Conservation (phyloP, 2,329 filamentous ascomycete genomes). For the Aciculosporium take region DNA sequence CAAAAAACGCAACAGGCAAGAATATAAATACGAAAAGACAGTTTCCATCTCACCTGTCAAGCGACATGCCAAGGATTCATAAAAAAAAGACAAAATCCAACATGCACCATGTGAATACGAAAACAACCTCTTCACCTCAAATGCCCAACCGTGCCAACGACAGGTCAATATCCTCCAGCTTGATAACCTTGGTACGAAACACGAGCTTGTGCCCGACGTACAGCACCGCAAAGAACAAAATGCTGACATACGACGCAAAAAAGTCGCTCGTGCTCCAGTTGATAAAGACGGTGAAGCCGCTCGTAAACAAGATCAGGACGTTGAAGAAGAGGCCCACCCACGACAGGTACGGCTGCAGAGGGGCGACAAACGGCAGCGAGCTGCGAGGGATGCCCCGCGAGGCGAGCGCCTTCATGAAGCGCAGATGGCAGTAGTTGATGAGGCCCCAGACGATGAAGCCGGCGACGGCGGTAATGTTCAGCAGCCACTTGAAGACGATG, state of each 20-base stretch:
- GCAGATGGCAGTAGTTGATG: slow-evolving; percentile 49
- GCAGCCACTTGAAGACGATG: slow-evolving; percentile 56
- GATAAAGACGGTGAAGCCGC: slow-evolving; percentile 56
- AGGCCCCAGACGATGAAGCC: slow-evolving; percentile 59
- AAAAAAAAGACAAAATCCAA: background rate
- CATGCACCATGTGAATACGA: background rate
- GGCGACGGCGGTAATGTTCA: slow-evolving; percentile 55
- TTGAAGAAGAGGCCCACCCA: slow-evolving; percentile 54
- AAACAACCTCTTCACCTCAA: background rate
- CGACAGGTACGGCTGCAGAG: slow-evolving; percentile 48
- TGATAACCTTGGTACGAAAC: slow-evolving; percentile 24
- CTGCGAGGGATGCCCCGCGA: slow-evolving; percentile 42
- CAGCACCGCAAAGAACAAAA: slow-evolving; percentile 47
- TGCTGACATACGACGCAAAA: slow-evolving; percentile 49
- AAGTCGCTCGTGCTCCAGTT: slow-evolving; percentile 46
- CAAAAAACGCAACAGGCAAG: too few species aligned
- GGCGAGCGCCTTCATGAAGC: slow-evolving; percentile 47
- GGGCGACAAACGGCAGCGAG: slow-evolving; percentile 45
- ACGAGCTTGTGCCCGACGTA: slow-evolving; percentile 46
- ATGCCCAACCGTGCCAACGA: slow-evolving; percentile 5
- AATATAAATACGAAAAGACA: too few species aligned
- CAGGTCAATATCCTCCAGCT: slow-evolving; percentile 23
- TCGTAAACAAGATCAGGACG: slow-evolving; percentile 48
- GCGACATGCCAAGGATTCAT: too few species aligned
- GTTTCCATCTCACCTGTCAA: too few species aligned